Evolutionary conservation across 192 early-diverging fungal species (phyloP), one percentile per base, ranked within the genome.

Genomic region (Pecoramyces ruminantium): DNA sequence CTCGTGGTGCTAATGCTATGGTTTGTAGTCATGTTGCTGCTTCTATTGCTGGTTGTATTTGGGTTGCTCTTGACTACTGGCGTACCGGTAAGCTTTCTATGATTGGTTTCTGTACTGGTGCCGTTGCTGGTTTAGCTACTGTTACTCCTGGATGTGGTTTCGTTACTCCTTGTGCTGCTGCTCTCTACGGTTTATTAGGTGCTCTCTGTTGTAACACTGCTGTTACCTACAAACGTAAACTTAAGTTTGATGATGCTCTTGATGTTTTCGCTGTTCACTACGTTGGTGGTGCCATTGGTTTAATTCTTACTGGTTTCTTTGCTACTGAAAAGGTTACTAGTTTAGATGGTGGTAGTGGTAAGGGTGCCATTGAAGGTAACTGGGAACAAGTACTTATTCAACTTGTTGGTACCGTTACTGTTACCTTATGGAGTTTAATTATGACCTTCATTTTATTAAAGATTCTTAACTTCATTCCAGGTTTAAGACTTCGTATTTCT

Each of bases 61-160:
- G 51, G 51, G 51, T 67, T 11, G 51, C 51, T 67, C 21, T 67
- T 67, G 51, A 67, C n/a, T 67, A 67, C 51, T 67, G 42, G 29
- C 29, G 80, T 80, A 38, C 80, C 78, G 4, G 28, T 5, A 80
- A 34, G 11, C 39, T 40, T 38, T 29, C 42, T 38, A 42, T 78
- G 34, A 80, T 29, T 78, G 78, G 51, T 79, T 42, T 78, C 21
- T 78, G 29, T 40, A 38, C 38, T 78, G 80, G 80, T 80, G 38
- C 78, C 29, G 78, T 80, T 80, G 81, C 38, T 79, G 81, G 81
- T 28, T 79, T 81, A 29, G 81, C 80, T 39, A 79, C 78, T 25
- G 80, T 81, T 28, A 81, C 81, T 29, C 81, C 81, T 18, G 81
- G 78, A n/a, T 81, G 81, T 39, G 81, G 81, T 29, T 81, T 79